These are phyloP conservation scores for Syzygium aqueum DNA, from an alignment of 345 rosid species.

Conservation along the genomic window DNA sequence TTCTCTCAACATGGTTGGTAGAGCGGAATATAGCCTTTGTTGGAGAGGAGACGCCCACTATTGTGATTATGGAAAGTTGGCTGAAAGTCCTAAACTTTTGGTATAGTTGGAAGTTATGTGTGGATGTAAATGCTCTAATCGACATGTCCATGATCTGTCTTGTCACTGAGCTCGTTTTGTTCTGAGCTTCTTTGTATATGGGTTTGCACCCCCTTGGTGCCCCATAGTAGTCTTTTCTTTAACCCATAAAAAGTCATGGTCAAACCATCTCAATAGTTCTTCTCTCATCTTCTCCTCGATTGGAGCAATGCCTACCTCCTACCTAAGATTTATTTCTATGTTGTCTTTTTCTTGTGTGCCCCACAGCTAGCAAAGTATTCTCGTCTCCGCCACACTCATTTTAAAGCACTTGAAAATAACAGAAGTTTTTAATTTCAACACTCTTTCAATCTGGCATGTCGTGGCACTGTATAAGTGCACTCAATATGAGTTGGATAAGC, in stretches of 20 bases:
- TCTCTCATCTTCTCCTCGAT: not conserved
- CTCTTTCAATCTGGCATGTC: not conserved
- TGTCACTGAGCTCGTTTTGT: not conserved
- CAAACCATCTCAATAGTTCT: not conserved
- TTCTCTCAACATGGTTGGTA: not conserved
- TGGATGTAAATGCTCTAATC: not conserved
- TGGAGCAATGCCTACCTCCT: not conserved
- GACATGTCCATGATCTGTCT: not conserved
- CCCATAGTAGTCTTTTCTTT: not conserved
- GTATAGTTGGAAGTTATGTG: not conserved
- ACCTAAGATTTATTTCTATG: not conserved
- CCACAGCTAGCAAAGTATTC: not conserved
- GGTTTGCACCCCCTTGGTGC: not conserved
- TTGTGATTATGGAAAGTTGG: not conserved
- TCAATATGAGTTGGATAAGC: not conserved
- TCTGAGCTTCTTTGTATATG: not conserved
- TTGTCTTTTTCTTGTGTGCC: not conserved
- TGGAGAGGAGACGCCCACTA: not conserved
- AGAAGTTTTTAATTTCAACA: not conserved
- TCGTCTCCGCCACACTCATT: not conserved
- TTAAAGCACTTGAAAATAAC: not conserved
- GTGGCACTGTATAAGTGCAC: not conserved
- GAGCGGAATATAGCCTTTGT: not conserved
- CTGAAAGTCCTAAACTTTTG: not conserved
- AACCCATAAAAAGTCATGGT: not conserved